Base-by-base conservation (phyloP, 2,329 filamentous ascomycete species). In the Aureobasidium sp. region DNA sequence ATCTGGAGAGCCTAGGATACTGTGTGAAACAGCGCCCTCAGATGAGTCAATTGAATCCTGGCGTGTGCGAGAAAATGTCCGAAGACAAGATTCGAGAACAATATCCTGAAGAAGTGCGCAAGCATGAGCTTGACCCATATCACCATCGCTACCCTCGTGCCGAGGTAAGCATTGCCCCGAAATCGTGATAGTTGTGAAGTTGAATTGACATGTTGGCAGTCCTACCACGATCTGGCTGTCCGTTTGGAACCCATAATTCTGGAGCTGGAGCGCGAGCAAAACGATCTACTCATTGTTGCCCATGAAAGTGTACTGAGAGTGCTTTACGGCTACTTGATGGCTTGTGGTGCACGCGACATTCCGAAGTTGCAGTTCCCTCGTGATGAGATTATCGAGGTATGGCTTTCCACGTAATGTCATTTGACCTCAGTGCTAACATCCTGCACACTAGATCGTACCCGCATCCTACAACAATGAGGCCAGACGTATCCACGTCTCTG, bases 281-380 rank as follows among this genome's bases (percentile, higher is more conserved):
- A 95, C 67, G 94, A 99, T 72, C 82, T 99, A n/a, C 83, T 99
- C 59, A 97, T 99, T 71, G 97, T 99, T 68, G 94, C 94, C 0
- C 94, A 99, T 74, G 94, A 99, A 75, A 96, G 91, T 57, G 94
- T 99, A n/a, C 82, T 99, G 51, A 89, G 94, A 47, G 94, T 99
- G 27, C 82, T 99, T 3, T 99, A 99, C 72, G 92, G 92, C 27
- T 99, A 99, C 75, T 81, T 99, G 42, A 99, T 99, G 94, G 94
- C 96, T 68, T 97, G 94, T 77, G 94, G 93, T 72, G 92, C 95
- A 9, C 89, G 88, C 74, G 91, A 96, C 71, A 99, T 99, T 65
- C 94, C 94, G 4, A 88, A 87, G 68, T 84, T 99, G 65, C 89
- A 91, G 67, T 99, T 99, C 70, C 94, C 94, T 4, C 89, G 94